A percentile compares a stretch with the other conserved stretches of the same genome.
phyloP scores from a whole-genome alignment of 352 stramenopile genomes.

The Pythium brassicae region DNA sequence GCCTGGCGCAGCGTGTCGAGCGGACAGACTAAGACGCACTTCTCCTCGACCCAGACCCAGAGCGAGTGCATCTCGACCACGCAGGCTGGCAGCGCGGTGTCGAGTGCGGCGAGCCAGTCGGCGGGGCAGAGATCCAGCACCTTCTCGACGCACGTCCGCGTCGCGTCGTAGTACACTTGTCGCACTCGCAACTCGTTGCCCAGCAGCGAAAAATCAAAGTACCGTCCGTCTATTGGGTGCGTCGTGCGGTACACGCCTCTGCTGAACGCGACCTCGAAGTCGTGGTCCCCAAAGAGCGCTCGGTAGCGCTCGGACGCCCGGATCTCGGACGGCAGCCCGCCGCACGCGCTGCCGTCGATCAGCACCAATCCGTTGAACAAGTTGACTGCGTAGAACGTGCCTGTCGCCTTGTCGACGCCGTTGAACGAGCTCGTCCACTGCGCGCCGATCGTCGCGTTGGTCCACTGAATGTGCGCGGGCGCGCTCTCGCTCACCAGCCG shows the following conservation, averaged over 20 bases:
- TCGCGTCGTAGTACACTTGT: slow-evolving; percentile 17
- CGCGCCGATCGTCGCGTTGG: neutral
- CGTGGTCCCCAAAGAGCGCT: slow-evolving; percentile 33
- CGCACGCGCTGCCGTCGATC: slow-evolving; percentile 31
- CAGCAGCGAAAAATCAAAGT: slow-evolving; percentile 34
- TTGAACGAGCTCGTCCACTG: slow-evolving; percentile 29
- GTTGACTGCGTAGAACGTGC: slow-evolving; percentile 39
- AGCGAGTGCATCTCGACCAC: slow-evolving; percentile 33
- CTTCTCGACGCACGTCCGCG: neutral
- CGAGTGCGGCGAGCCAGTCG: slow-evolving; percentile 23
- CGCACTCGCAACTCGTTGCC: slow-evolving; percentile 25
- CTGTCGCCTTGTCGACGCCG: slow-evolving; percentile 10
- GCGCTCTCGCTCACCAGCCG: slow-evolving; percentile 19
- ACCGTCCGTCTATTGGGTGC: slow-evolving; percentile 15
- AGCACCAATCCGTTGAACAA: slow-evolving; percentile 42
- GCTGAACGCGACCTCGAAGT: slow-evolving; percentile 44
- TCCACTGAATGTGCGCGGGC: slow-evolving; percentile 21
- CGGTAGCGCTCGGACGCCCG: slow-evolving; percentile 24
- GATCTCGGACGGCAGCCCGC: slow-evolving; percentile 33
- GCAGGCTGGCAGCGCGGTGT: slow-evolving; percentile 18
- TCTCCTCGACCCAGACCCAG: slow-evolving; percentile 45
- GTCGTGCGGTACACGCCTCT: slow-evolving; percentile 30
- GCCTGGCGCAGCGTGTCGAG: slow-evolving; percentile 4
- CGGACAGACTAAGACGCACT: slow-evolving; percentile 35
- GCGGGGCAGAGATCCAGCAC: slow-evolving; percentile 30